Evolutionary conservation across 768 basidiomycete genomes (phyloP), one percentile per base, ranked within the genome.

Genomic region (Antrodiella citrinella): DNA sequence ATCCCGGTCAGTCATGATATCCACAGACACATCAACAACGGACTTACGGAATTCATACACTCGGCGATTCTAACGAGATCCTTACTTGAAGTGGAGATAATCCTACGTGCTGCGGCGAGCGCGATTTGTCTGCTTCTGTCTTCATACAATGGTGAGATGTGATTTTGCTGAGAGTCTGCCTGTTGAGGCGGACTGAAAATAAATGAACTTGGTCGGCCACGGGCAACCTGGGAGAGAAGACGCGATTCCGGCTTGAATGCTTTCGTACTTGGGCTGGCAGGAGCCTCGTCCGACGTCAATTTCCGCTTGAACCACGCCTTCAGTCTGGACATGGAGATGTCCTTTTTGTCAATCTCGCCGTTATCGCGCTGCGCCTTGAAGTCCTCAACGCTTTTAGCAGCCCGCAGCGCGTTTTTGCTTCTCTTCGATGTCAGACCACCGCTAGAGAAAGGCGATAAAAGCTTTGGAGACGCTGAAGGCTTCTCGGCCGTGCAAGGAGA

Each of bases 221-320:
- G 25, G 7, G 20, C 13, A 19, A 26, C 13, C 12, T 45, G 53
- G 24, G 49, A 54, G 18, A 9, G 35, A 12, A 23, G 30, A 13
- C 46, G 42, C 1, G 46, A 48, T 4, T 43, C 47, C 13, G 19
- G 47, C 21, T 23, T 4, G 26, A 52, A 39, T 2, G 20, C 23
- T 41, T 24, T 56, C 18, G 45, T 15, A 35, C 30, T 35, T 7
- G 30, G 30, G 30, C 30, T 70, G 12, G 61, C 48, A 2, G 66
- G 56, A n/a, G 69, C 70, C 20, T 12, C 30, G 4, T 71, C 69
- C 15, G 30, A 35, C 7, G 15, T 15, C 7, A 84, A 69, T 53
- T 82, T 82, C 54, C 76, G 78, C 65, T 74, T 80, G 58, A 81
- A 65, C 84, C 84, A 86, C 3, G 76, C 71, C 55, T 78, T 82